Evolutionary conservation across 1,284 basidiomycete species (phyloP).

Genomic region (Rhodotorula mucilaginosa): DNA sequence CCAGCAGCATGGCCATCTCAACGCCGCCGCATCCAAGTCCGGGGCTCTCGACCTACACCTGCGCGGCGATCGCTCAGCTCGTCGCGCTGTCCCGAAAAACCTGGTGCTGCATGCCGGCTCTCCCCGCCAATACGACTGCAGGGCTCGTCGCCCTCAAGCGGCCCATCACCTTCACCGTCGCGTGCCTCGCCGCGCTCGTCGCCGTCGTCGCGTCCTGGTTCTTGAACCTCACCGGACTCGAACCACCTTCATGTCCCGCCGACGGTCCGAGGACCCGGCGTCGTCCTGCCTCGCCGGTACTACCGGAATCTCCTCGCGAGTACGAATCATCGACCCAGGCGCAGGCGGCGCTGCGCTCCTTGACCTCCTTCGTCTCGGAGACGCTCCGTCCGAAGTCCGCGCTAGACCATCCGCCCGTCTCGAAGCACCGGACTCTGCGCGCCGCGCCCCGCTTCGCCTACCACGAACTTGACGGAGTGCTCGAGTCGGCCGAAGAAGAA

Average conservation of each 20-base stretch:
- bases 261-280: conserved; percentile 7
- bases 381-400: background rate
- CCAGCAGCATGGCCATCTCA: too few species aligned
- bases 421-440: background rate
- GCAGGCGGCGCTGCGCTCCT: background rate
- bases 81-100: background rate
- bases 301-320: too few species aligned
- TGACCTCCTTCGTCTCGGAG: background rate
- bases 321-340: background rate
- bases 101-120: background rate
- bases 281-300: background rate
- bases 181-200: background rate
- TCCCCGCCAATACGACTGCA: background rate
- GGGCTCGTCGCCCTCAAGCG: conserved; percentile 4
- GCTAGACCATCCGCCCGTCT: background rate
- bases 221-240: background rate
- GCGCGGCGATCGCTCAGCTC: background rate
- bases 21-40: too few species aligned
- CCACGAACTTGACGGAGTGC: conserved; percentile 12
- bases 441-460: background rate
- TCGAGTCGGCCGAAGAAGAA: background rate
- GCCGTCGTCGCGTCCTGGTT: background rate
- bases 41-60: background rate
- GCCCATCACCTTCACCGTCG: background rate
- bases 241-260: background rate